A percentile compares a stretch with the other conserved stretches of the same genome.
Conservation (phyloP, 345 rosid genomes). For the Eucalyptus microcorys region DNA sequence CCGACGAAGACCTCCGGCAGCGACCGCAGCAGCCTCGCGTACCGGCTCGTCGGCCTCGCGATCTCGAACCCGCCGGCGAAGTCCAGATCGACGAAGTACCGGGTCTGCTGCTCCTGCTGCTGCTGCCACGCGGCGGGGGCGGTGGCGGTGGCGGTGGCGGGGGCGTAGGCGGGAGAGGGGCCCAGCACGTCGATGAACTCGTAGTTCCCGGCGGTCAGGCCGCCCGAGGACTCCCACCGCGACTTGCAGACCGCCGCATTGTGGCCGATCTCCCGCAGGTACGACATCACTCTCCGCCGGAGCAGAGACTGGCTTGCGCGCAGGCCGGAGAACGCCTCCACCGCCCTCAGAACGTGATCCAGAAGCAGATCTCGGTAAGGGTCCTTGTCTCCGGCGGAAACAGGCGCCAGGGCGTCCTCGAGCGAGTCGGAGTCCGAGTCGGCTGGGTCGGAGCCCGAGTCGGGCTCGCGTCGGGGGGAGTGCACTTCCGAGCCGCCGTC, state of each 20-base stretch:
- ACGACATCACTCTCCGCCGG: slow-evolving; percentile 47
- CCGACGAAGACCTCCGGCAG: slow-evolving; percentile 60
- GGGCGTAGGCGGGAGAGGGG: neutral
- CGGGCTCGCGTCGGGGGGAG: neutral
- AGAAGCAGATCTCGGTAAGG: slow-evolving; percentile 21
- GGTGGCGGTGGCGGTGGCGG: neutral
- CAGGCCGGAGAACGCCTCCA: slow-evolving; percentile 31
- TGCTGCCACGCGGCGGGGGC: neutral
- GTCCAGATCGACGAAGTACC: slow-evolving; percentile 72
- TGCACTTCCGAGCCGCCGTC: neutral
- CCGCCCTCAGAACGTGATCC: slow-evolving; percentile 24
- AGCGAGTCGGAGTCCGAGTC: slow-evolving; percentile 14
- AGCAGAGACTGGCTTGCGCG: slow-evolving; percentile 15
- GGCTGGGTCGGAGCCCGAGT: slow-evolving; percentile 1
- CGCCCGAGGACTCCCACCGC: slow-evolving; percentile 59
- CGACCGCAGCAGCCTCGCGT: slow-evolving; percentile 19
- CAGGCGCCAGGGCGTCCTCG: slow-evolving; percentile 7
- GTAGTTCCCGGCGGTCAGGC: slow-evolving; percentile 45
- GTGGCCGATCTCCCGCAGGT: slow-evolving; percentile 49
- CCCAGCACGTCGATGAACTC: slow-evolving; percentile 68
- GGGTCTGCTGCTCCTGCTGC: neutral
- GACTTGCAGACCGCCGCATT: slow-evolving; percentile 91
- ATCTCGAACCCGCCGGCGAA: slow-evolving; percentile 67
- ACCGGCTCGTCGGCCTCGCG: slow-evolving; percentile 68
- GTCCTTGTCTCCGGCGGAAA: slow-evolving; percentile 6